Percentiles rank a stretch among this genome's conserved stretches.
These are phyloP conservation scores for Penicillium desertorum DNA, from an alignment of 495 filamentous ascomycete species.

Conservation along the genomic window DNA sequence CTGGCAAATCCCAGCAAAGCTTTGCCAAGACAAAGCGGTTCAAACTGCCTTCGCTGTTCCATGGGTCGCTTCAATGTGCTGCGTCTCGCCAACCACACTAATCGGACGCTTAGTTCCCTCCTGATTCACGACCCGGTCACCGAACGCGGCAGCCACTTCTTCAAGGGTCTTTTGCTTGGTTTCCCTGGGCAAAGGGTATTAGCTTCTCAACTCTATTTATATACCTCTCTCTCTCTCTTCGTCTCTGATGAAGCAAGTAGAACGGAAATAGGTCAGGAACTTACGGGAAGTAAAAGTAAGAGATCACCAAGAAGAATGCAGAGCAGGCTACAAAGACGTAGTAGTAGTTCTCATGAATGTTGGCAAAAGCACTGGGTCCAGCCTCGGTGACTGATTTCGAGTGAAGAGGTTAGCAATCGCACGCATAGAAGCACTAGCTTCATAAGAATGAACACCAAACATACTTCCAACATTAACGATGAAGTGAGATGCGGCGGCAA, in stretches of 20 bases:
- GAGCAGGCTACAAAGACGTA: conserved; percentile 58
- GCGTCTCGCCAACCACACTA: conserved; percentile 19
- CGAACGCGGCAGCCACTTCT: conserved; percentile 58
- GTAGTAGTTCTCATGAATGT: conserved; percentile 60
- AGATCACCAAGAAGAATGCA: conserved; percentile 48
- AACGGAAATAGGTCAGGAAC: conserved; percentile 14
- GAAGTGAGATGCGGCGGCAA: conserved; percentile 57
- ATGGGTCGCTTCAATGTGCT: conserved; percentile 28
- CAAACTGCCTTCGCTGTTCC: neutral
- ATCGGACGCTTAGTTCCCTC: conserved; percentile 26
- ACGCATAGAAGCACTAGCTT: neutral
- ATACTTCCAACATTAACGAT: conserved; percentile 57
- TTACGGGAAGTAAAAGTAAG: conserved; percentile 56
- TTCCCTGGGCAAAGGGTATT: conserved; percentile 31
- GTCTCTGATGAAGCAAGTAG: neutral
- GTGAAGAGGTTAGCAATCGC: neutral
- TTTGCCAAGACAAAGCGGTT: neutral
- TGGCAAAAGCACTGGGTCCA: conserved; percentile 58
- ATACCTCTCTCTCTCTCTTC: neutral
- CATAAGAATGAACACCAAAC: conserved; percentile 1
- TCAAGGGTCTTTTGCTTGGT: conserved; percentile 58
- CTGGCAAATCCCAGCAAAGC: neutral
- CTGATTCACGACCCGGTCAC: conserved; percentile 51
- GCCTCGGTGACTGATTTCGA: conserved; percentile 51
- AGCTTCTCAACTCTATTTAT: conserved; percentile 2